Percentiles rank a stretch among this genome's conserved stretches.
These are phyloP conservation scores for Aureobasidium sp. DNA, from an alignment of 2,329 filamentous ascomycete species.

Conservation along the genomic window DNA sequence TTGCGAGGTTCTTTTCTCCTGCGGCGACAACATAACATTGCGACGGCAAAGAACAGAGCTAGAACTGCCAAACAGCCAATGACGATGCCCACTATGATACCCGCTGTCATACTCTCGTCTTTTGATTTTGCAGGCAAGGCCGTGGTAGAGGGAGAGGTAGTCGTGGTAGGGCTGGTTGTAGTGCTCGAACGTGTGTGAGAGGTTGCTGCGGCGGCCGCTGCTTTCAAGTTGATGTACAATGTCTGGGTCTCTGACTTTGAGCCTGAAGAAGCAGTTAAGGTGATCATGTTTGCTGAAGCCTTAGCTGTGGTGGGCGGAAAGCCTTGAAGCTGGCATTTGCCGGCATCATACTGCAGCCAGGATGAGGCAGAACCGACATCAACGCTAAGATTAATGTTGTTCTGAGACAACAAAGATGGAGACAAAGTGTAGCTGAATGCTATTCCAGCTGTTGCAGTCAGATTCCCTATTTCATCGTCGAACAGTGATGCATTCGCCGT, in stretches of 20 bases:
- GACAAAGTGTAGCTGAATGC: conserved; percentile 41
- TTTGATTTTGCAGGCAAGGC: not conserved
- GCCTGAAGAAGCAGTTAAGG: conserved; percentile 24
- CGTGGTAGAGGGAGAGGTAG: conserved; percentile 12
- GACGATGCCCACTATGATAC: conserved; percentile 26
- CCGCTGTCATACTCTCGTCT: conserved; percentile 10
- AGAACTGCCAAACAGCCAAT: conserved; percentile 23
- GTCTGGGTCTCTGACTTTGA: conserved; percentile 29
- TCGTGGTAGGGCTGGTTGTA: conserved; percentile 14
- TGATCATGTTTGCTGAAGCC: conserved; percentile 32
- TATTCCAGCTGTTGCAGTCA: conserved; percentile 42
- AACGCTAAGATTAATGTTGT: conserved; percentile 35
- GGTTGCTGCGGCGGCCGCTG: not conserved
- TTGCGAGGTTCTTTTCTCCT: conserved; percentile 17
- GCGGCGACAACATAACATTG: conserved; percentile 21
- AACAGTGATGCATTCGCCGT: conserved; percentile 32
- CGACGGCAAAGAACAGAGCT: conserved; percentile 17
- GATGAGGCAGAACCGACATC: conserved; percentile 33
- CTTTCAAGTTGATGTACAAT: conserved; percentile 34
- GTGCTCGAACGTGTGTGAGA: not conserved
- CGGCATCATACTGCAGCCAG: conserved; percentile 44
- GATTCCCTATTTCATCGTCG: conserved; percentile 31
- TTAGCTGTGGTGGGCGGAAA: conserved; percentile 36
- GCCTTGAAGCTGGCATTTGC: conserved; percentile 38
- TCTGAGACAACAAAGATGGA: conserved; percentile 32